These are phyloP conservation scores for Ophiorrhiza pumila DNA, from an alignment of 257 asterid genomes.

Conservation along the genomic window DNA sequence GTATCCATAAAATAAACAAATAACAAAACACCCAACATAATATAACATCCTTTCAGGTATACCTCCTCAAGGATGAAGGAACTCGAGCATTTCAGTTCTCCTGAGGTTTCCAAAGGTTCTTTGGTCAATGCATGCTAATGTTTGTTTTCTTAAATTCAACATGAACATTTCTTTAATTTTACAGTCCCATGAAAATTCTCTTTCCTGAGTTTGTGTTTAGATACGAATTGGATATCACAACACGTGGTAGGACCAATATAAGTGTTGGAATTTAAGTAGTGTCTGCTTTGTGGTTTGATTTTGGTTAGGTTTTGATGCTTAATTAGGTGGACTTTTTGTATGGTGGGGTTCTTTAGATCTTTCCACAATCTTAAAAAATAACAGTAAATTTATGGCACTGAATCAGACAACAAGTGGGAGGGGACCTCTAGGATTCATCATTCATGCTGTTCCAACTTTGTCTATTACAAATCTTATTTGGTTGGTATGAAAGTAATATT, in stretches of 20 bases:
- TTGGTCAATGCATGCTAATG: slow-evolving; percentile 16
- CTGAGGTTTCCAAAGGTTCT: slow-evolving; percentile 5
- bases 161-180: background rate
- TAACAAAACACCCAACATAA: no score
- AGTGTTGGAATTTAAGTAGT: slow-evolving; percentile 8
- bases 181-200: background rate
- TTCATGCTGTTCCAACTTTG: slow-evolving; percentile 23
- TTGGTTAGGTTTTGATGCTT: slow-evolving; percentile 23
- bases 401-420: slow-evolving; percentile 21
- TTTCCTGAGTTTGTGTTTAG: background rate
- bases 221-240: background rate
- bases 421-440: background rate
- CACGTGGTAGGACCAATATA: slow-evolving; percentile 33
- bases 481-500: background rate
- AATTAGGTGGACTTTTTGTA: slow-evolving; percentile 10
- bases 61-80: no score
- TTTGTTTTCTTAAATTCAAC: no score
- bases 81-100: background rate
- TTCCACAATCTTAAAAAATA: slow-evolving; percentile 9
- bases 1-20: no score
- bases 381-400: slow-evolving; percentile 23
- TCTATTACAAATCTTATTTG: background rate
- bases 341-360: slow-evolving; percentile 17
- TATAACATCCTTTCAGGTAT: no score
- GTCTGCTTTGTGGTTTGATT: background rate